phyloP scores from a whole-genome alignment of 192 early-diverging fungal genomes.

The Glomus cerebriforme region DNA sequence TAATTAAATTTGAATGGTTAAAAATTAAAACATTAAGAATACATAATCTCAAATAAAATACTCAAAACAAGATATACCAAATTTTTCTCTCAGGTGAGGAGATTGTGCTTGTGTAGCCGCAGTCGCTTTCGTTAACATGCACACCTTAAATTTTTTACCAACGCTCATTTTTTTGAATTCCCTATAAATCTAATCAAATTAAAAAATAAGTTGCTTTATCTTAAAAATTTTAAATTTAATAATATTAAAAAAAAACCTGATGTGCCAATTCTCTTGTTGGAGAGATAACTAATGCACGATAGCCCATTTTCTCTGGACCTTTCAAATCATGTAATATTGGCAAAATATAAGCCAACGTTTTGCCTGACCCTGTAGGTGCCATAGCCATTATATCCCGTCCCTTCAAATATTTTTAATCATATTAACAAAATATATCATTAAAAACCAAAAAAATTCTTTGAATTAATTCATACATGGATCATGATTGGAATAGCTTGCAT shows the following conservation, averaged over 20 bases:
- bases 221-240: background rate
- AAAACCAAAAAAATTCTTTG: no score
- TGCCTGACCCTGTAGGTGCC: constrained; percentile 98
- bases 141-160: constrained; percentile 78
- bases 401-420: no score
- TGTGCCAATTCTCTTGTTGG: constrained; percentile 93
- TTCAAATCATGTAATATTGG: constrained; percentile 88
- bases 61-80: constrained; percentile 36
- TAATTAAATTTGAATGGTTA: constrained; percentile 21
- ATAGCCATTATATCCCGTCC: constrained; percentile 93
- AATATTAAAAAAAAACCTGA: constrained; percentile 48
- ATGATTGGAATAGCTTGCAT: constrained; percentile 92
- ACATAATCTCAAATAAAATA: background rate
- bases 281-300: constrained; percentile 88
- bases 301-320: constrained; percentile 75
- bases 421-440: no score
- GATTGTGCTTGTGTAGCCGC: constrained; percentile 67
- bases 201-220: background rate
- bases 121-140: constrained; percentile 83
- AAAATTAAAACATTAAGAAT: background rate
- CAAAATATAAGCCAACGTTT: constrained; percentile 92
- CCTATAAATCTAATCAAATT: constrained; percentile 72
- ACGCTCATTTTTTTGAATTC: constrained; percentile 74
- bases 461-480: constrained; percentile 59
- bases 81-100: constrained; percentile 69